Evolutionary conservation across 163 green algal species (phyloP).

Genomic region (Coccomyxa subellipsoidea): DNA sequence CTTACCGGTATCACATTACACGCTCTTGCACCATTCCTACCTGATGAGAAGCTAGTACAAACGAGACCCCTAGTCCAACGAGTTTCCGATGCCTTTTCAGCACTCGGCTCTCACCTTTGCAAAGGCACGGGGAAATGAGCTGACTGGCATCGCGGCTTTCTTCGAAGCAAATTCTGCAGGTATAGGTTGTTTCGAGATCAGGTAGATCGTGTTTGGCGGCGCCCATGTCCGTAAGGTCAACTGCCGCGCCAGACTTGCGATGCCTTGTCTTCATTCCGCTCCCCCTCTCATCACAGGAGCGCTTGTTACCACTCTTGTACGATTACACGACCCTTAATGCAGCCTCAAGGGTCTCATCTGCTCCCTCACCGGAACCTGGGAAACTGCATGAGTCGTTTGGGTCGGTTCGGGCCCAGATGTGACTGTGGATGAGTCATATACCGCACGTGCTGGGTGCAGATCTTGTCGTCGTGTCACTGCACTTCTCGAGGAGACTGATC

Average conservation of each 20-base stretch:
- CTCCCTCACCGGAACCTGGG: no score
- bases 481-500: no score
- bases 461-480: no score
- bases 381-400: no score
- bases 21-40: background rate
- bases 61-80: background rate
- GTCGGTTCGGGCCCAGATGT: no score
- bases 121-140: conserved; percentile 32
- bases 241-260: background rate
- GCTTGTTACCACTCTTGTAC: no score
- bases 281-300: background rate
- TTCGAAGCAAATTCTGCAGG: conserved; percentile 17
- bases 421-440: no score
- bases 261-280: background rate
- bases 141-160: conserved; percentile 18
- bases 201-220: background rate
- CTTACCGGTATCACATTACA: background rate
- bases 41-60: background rate
- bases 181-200: background rate
- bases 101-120: conserved; percentile 20
- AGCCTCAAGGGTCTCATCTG: no score
- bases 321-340: no score
- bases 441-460: no score
- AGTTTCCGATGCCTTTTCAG: background rate
- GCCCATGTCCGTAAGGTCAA: background rate